Conservation (phyloP, 2,329 filamentous ascomycete species). For the Cladophialophora immunda region DNA sequence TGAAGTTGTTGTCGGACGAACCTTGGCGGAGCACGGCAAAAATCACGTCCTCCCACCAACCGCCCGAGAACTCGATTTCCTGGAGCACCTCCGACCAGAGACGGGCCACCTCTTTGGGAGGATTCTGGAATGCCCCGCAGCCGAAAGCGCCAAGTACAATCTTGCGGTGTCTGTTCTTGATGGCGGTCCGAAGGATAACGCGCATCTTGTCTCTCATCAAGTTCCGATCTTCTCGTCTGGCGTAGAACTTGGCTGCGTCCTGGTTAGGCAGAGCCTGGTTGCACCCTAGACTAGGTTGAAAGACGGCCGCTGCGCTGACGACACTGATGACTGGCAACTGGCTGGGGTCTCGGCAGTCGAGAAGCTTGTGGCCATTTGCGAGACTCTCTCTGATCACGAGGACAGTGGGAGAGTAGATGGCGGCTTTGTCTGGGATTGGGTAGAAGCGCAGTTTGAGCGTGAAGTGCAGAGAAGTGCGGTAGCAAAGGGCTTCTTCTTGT, state of each 20-base stretch:
- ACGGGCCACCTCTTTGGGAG: slow-evolving; percentile 66
- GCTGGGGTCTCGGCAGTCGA: slow-evolving; percentile 49
- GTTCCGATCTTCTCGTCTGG: slow-evolving; percentile 55
- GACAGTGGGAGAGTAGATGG: slow-evolving; percentile 68
- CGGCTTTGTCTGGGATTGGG: slow-evolving; percentile 60
- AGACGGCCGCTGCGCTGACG: slow-evolving; percentile 67
- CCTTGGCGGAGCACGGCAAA: slow-evolving; percentile 66
- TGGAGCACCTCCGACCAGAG: slow-evolving; percentile 70
- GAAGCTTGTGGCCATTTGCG: slow-evolving; percentile 57
- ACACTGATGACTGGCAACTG: slow-evolving; percentile 64
- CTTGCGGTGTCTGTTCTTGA: slow-evolving; percentile 62
- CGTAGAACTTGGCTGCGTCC: slow-evolving; percentile 47
- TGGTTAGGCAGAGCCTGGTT: slow-evolving; percentile 10
- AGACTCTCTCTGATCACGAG: slow-evolving; percentile 65
- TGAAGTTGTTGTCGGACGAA: slow-evolving; percentile 41
- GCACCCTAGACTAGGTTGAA: slow-evolving; percentile 47
- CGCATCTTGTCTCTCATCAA: slow-evolving; percentile 71
- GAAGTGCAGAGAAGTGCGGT: slow-evolving; percentile 60
- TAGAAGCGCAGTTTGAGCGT: slow-evolving; percentile 59
- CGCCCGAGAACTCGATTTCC: slow-evolving; percentile 69
- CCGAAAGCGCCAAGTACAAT: slow-evolving; percentile 74
- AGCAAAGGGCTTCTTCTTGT: slow-evolving; percentile 75
- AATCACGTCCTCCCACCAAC: slow-evolving; percentile 71
- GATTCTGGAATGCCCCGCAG: slow-evolving; percentile 73
- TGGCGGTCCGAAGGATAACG: slow-evolving; percentile 67